Conservation (phyloP, 495 filamentous ascomycete genomes). For the Hypoxylon crocopeplum region DNA sequence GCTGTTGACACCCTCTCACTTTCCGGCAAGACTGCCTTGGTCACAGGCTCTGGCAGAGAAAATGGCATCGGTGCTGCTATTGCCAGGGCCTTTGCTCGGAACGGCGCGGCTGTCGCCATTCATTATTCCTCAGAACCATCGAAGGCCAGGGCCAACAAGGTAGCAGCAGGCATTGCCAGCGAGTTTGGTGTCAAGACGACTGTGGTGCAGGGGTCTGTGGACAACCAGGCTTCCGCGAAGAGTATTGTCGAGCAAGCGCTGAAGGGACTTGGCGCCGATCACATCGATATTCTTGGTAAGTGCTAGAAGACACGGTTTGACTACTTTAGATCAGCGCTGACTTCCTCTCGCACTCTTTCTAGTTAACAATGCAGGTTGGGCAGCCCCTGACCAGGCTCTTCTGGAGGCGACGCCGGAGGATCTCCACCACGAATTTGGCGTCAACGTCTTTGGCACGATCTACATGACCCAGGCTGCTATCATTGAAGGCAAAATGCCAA, state of each 20-base stretch:
- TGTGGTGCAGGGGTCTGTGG: slow-evolving; percentile 47
- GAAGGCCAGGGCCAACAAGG: slow-evolving; percentile 20
- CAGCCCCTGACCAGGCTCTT: background rate
- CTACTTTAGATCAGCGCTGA: too few relatives aligned
- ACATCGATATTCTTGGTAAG: slow-evolving; percentile 46
- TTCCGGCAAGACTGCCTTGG: slow-evolving; percentile 50
- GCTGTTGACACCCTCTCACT: slow-evolving; percentile 36
- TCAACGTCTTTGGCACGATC: slow-evolving; percentile 45
- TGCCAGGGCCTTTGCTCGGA: slow-evolving; percentile 41
- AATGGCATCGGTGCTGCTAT: slow-evolving; percentile 51
- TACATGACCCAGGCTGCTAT: slow-evolving; percentile 46
- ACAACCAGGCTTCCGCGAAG: slow-evolving; percentile 26
- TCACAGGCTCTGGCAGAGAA: slow-evolving; percentile 49
- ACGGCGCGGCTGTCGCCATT: slow-evolving; percentile 45
- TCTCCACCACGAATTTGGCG: slow-evolving; percentile 20
- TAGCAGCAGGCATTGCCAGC: slow-evolving; percentile 11
- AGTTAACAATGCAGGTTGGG: slow-evolving; percentile 15
- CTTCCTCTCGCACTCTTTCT: background rate
- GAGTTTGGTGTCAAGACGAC: slow-evolving; percentile 24
- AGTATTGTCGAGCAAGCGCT: slow-evolving; percentile 41
- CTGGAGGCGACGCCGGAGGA: slow-evolving; percentile 16
- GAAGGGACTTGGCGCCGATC: slow-evolving; percentile 30
- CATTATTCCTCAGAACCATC: slow-evolving; percentile 35
- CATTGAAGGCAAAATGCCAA: slow-evolving; percentile 41
- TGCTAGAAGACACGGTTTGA: too few relatives aligned